Base-by-base conservation (phyloP, 331 rosid genomes). In the Quercus tomentella region DNA sequence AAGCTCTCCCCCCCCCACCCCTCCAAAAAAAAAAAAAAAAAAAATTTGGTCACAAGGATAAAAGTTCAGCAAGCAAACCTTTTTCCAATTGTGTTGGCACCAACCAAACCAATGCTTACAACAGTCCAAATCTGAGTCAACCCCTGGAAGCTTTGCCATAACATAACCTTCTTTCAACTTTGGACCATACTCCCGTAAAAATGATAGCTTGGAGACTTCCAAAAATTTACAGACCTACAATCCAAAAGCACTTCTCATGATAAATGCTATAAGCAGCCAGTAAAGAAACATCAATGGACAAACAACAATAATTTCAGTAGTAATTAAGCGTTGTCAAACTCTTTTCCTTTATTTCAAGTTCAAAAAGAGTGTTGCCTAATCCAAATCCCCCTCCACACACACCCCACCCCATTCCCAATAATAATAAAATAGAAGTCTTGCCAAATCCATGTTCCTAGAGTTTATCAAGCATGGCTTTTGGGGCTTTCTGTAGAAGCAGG, bases 31-130 rank as follows among this genome's bases (percentile, higher is more conserved):
- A 56, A 56, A n/a, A 10, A 56, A 56, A 56, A 20, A 1, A 0
- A 57, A 21, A 22, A 8, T 25, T 22, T 66, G 45, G 4, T 20
- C 18, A 18, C 45, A 33, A 20, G 72, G 72, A 67, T n/a, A 20
- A 35, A 67, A 20, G 41, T 18, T 67, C 72, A 65, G 70, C 67
- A 33, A 20, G 35, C 15, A 63, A 62, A 90, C 99, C 98, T 92
- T 96, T 82, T 93, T 97, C 99, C 99, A 96, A 80, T 92, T 93
- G 91, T 91, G 97, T 86, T 96, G 91, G 60, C 98, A 96, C 82
- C 97, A 96, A 80, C 62, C 76, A 79, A 89, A 90, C 89, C 94
- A 92, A 70, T 30, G 89, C 49, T 80, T 56, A 83, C 93, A 92
- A 83, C 98, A 96, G 79, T 86, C 86, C 65, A 91, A 78, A 82